Evolutionary conservation across 2,329 filamentous ascomycete species (phyloP), one percentile per base, ranked within the genome.

Genomic region (Arthrobotrys megalospora): DNA sequence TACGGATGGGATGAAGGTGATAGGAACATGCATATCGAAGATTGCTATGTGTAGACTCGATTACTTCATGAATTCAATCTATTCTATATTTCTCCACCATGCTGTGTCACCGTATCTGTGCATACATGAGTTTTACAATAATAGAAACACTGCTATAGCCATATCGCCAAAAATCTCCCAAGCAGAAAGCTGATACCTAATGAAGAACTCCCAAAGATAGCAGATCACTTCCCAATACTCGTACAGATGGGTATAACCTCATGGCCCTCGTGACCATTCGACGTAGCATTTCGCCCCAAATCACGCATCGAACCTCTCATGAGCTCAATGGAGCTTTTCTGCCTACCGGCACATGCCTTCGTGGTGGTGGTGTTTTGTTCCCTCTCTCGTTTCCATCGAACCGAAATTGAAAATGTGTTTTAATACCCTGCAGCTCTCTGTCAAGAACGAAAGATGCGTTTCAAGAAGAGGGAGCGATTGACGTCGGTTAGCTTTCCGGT

Each of bases 351-450:
- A 63, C 32, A 38, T 63, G 19, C 55, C 45, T 50, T 38, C n/a
- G 32, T 55, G 16, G 34, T 32, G 16, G 34, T 32, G 19, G 24
- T 45, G 14, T 53, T 68, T 75, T 47, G n/a, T 38, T 38, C 32
- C 21, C 41, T n/a, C 21, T 38, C 24, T 32, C 11, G 6, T 47
- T 65, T 32, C 68, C 63, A 28, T 65, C 36, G 16, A 65, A 34
- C 69, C 69, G 69, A 73, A 24, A 73, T 73, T 73, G 36, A 43
- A 55, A 21, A 45, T 38, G 34, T 43, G 55, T 60, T 52, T 63
- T 62, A 77, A 43, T 77, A 77, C 58, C 73, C 73, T 77, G 73
- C 73, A 77, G 73, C 73, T 70, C 60, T 71, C 73, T 77, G 47
- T 65, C 60, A 16, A 34, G 64, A 50, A 50, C 28, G 24, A 60